These are phyloP conservation scores for Naganishia cerealis DNA, from an alignment of 1,284 basidiomycete genomes.

Conservation along the genomic window DNA sequence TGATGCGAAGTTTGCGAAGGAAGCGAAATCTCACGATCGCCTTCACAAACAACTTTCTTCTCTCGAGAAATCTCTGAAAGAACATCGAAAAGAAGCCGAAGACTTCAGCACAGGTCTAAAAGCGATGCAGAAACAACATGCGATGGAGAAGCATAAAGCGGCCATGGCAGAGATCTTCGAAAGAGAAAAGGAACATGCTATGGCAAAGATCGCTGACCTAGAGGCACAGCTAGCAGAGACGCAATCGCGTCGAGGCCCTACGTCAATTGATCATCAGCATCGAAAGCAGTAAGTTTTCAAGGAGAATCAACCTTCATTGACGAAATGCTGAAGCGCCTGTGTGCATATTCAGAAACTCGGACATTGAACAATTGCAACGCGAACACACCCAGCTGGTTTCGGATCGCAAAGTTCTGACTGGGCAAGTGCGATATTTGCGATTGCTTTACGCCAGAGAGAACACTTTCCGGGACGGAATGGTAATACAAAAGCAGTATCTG, in stretches of 20 bases:
- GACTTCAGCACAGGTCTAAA: slow-evolving; percentile 60
- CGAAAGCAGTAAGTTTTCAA: not conserved
- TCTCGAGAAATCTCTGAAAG: slow-evolving; percentile 45
- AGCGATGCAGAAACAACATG: slow-evolving; percentile 56
- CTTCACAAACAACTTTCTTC: slow-evolving; percentile 39
- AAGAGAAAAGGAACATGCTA: not conserved
- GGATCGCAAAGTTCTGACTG: slow-evolving; percentile 45
- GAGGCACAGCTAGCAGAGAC: slow-evolving; percentile 4
- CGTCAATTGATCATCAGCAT: not conserved
- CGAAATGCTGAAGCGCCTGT: not conserved
- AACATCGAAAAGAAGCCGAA: slow-evolving; percentile 59
- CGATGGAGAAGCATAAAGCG: slow-evolving; percentile 38
- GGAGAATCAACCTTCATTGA: not conserved
- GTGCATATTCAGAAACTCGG: not conserved
- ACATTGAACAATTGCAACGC: not conserved
- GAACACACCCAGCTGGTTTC: slow-evolving; percentile 33
- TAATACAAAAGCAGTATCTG: slow-evolving; percentile 80
- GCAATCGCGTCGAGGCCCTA: slow-evolving; percentile 1
- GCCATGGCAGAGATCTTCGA: slow-evolving; percentile 2
- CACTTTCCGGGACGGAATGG: slow-evolving; percentile 72
- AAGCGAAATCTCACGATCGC: slow-evolving; percentile 21
- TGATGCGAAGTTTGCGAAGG: slow-evolving; percentile 22
- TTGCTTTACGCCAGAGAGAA: slow-evolving; percentile 85
- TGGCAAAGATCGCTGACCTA: slow-evolving; percentile 11
- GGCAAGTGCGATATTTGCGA: slow-evolving; percentile 83